These are phyloP conservation scores for Debaryomycetaceae sp. DNA, from an alignment of 1,139 yeast genomes.

Conservation along the genomic window DNA sequence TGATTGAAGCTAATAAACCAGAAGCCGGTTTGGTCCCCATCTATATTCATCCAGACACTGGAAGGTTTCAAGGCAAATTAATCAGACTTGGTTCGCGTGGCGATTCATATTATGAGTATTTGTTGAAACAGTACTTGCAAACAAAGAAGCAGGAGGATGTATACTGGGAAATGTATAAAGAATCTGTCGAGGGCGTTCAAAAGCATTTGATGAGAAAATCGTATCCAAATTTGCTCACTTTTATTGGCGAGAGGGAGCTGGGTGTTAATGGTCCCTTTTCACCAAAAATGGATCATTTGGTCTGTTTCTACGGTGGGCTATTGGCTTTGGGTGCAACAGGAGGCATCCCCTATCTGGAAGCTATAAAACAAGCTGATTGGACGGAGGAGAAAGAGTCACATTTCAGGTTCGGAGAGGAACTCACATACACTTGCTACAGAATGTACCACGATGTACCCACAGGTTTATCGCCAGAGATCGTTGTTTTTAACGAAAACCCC, in stretches of 20 bases:
- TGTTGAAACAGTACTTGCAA: constrained; percentile 81
- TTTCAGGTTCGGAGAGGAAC: constrained; percentile 66
- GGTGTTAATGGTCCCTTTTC: constrained; percentile 62
- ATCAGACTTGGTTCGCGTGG: constrained; percentile 89
- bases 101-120: constrained; percentile 88
- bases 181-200: constrained; percentile 68
- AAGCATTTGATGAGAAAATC: constrained; percentile 61
- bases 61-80: constrained; percentile 57
- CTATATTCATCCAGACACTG: constrained; percentile 71
- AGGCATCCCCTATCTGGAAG: constrained; percentile 55
- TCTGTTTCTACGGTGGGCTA: constrained; percentile 89
- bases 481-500: constrained; percentile 57
- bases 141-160: constrained; percentile 59
- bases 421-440: constrained; percentile 78
- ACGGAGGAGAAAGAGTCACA: constrained; percentile 42
- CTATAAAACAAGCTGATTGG: constrained; percentile 33
- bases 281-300: constrained; percentile 91
- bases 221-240: constrained; percentile 60
- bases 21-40: constrained; percentile 80
- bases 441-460: constrained; percentile 73
- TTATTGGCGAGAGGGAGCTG: constrained; percentile 71
- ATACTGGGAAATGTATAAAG: constrained; percentile 74
- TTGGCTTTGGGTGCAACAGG: constrained; percentile 84
- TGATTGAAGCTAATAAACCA: constrained; percentile 56
- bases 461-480: constrained; percentile 88